A percentile compares a stretch with the other conserved stretches of the same genome.
Conservation (phyloP, 352 stramenopile species). For the Globisporangium takayamanum region DNA sequence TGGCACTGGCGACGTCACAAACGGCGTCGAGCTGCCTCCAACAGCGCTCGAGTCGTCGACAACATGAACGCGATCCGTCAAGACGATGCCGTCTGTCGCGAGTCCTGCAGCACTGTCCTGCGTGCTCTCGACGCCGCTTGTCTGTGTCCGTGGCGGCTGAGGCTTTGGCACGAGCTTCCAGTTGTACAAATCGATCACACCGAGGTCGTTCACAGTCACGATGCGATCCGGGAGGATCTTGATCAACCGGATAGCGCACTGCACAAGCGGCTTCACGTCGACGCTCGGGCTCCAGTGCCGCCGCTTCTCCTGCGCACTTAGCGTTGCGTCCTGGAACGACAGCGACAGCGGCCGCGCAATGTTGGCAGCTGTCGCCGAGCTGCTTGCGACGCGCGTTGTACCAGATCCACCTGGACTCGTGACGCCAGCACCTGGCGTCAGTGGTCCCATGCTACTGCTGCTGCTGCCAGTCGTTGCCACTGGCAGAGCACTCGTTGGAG, state of each 20-base stretch:
- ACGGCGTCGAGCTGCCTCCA: neutral
- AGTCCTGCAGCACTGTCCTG: neutral
- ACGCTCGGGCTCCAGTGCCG: constrained; percentile 53
- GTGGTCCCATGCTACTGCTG: neutral
- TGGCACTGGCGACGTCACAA: neutral
- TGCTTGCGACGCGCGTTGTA: neutral
- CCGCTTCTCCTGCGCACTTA: constrained; percentile 45
- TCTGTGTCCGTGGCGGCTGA: constrained; percentile 1
- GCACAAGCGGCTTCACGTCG: constrained; percentile 52
- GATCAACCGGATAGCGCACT: constrained; percentile 48
- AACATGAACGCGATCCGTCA: neutral
- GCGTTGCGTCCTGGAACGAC: constrained; percentile 56
- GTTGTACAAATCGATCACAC: constrained; percentile 81
- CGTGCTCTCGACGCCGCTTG: neutral
- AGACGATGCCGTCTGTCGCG: neutral
- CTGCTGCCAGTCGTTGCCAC: constrained; percentile 2
- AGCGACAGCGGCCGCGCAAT: constrained; percentile 49
- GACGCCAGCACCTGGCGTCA: neutral
- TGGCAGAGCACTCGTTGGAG: constrained; percentile 1
- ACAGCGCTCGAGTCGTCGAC: too few relatives aligned
- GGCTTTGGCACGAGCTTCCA: constrained; percentile 74
- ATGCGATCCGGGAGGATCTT: constrained; percentile 75
- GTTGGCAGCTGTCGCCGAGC: constrained; percentile 11
- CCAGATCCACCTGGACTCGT: neutral
- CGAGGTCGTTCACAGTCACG: constrained; percentile 76